phyloP scores from a whole-genome alignment of 495 filamentous ascomycete genomes.

The Terfezia claveryi region DNA sequence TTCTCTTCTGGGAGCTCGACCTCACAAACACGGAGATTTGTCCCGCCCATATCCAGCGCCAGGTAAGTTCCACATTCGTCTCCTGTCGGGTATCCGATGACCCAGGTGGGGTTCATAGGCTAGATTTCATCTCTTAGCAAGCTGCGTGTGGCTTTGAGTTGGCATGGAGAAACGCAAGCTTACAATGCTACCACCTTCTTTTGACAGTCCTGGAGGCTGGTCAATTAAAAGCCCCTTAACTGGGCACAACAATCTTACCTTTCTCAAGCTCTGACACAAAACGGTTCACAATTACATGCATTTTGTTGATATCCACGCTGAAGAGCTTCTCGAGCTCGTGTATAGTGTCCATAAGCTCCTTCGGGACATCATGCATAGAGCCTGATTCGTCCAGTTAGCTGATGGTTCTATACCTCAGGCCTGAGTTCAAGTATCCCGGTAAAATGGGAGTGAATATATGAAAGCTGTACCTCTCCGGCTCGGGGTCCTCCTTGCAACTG shows the following conservation, averaged over 20 bases:
- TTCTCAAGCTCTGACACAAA: conserved; percentile 77
- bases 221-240: not conserved
- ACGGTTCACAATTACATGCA: conserved; percentile 73
- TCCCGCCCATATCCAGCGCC: conserved; percentile 94
- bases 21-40: conserved; percentile 93
- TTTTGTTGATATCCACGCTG: conserved; percentile 50
- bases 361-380: conserved; percentile 61
- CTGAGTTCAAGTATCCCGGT: not conserved
- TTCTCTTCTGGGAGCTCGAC: conserved; percentile 74
- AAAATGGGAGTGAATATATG: not conserved
- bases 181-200: conserved; percentile 83
- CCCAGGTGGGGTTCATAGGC: conserved; percentile 99
- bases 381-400: conserved; percentile 24
- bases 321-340: conserved; percentile 70
- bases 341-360: conserved; percentile 67
- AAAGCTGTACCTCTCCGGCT: conserved; percentile 15
- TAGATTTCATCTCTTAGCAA: conserved; percentile 17
- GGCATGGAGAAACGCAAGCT: conserved; percentile 20
- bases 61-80: conserved; percentile 77
- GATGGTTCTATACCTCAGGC: not conserved
- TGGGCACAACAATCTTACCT: conserved; percentile 29
- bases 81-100: conserved; percentile 79
- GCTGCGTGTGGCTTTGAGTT: too few species aligned
- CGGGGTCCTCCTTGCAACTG: conserved; percentile 12
- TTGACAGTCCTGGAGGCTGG: conserved; percentile 41